A percentile compares a stretch with the other conserved stretches of the same genome.
phyloP scores from a whole-genome alignment of 495 filamentous ascomycete species.

The Hyaloscypha variabilis region DNA sequence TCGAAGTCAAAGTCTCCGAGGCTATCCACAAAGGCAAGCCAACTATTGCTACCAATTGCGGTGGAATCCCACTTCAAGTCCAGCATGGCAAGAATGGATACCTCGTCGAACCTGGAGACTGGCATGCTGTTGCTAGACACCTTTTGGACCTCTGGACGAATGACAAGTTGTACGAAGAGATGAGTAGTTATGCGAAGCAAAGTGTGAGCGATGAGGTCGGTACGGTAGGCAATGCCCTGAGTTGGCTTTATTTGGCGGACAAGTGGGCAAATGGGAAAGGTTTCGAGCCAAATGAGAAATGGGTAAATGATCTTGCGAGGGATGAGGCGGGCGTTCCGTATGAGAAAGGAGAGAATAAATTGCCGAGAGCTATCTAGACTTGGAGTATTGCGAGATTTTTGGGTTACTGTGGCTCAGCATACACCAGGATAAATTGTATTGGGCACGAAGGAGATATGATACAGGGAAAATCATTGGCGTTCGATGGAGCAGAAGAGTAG shows the following conservation, averaged over 20 bases:
- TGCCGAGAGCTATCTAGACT: conserved; percentile 41
- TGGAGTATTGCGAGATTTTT: neutral
- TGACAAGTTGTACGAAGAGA: conserved; percentile 60
- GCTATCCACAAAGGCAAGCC: conserved; percentile 85
- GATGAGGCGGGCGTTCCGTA: conserved; percentile 65
- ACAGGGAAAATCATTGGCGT: neutral
- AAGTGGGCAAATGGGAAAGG: conserved; percentile 54
- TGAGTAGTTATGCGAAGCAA: conserved; percentile 65
- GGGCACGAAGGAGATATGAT: neutral
- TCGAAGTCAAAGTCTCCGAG: conserved; percentile 90
- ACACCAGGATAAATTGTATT: neutral
- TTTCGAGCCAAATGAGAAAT: conserved; percentile 45
- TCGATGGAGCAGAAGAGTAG: neutral
- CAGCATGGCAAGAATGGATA: conserved; percentile 74
- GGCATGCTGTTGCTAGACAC: conserved; percentile 70
- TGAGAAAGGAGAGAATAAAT: conserved; percentile 58
- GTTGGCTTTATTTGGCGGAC: conserved; percentile 76
- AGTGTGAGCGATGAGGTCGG: conserved; percentile 83
- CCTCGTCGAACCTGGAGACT: conserved; percentile 74
- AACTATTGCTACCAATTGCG: conserved; percentile 76
- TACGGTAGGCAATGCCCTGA: conserved; percentile 78
- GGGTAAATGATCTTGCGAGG: conserved; percentile 82
- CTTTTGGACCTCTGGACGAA: conserved; percentile 72
- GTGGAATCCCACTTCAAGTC: conserved; percentile 84
- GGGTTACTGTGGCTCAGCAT: neutral